A percentile compares a stretch with the other conserved stretches of the same genome.
Conservation (phyloP, 1,284 basidiomycete species). For the Ganoderma multipileum region DNA sequence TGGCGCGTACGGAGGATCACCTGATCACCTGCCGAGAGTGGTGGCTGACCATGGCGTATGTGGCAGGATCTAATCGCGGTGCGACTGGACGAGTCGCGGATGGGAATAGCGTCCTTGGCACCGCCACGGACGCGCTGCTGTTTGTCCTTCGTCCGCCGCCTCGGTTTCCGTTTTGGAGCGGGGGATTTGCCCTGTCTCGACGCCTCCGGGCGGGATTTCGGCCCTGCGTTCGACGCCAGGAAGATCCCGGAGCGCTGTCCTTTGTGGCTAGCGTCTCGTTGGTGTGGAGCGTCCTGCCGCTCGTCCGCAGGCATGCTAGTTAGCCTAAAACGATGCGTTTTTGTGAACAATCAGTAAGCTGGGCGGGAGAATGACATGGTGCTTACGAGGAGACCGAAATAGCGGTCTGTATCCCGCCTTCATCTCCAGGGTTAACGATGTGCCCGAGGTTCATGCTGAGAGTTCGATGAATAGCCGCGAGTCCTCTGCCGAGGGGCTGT, state of each 20-base stretch:
- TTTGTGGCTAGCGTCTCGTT: conserved; percentile 16
- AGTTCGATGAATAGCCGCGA: conserved; percentile 23
- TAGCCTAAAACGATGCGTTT: conserved; percentile 7
- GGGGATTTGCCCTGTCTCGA: conserved; percentile 10
- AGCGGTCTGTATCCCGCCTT: conserved; percentile 27
- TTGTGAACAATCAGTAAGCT: conserved; percentile 12
- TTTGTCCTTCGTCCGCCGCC: conserved; percentile 17
- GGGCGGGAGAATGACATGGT: conserved; percentile 6
- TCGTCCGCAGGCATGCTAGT: conserved; percentile 10
- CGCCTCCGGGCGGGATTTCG: background rate
- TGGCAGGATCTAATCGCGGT: conserved; percentile 24
- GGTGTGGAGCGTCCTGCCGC: conserved; percentile 15
- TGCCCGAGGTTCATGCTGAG: conserved; percentile 31
- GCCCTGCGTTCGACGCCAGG: conserved; percentile 4
- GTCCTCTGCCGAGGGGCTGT: conserved; percentile 17
- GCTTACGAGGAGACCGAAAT: conserved; percentile 19
- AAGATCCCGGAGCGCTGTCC: conserved; percentile 17
- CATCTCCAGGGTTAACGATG: conserved; percentile 29
- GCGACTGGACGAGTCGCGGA: conserved; percentile 12
- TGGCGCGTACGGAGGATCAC: conserved; percentile 19
- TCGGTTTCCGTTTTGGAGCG: conserved; percentile 16
- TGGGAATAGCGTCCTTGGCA: conserved; percentile 18
- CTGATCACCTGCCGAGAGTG: conserved; percentile 21
- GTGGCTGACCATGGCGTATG: conserved; percentile 27
- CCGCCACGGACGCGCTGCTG: conserved; percentile 26